Conservation (phyloP, 208 protist genomes). For the Leishmania guyanensis region DNA sequence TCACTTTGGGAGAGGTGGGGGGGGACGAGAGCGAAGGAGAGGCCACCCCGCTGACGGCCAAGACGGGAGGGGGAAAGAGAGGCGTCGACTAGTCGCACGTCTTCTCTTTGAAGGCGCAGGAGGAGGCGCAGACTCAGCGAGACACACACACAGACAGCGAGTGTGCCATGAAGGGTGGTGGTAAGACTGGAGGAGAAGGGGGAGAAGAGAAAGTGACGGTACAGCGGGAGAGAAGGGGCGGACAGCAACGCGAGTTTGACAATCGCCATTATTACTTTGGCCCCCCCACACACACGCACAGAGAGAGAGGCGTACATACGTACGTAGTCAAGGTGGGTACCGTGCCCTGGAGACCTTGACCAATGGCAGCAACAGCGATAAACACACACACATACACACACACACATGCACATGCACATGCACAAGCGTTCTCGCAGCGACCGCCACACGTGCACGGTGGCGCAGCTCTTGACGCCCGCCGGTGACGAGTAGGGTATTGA, state of each 20-base stretch:
- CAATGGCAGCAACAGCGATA: not conserved
- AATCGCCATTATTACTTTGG: not conserved
- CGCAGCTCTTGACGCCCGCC: too few relatives aligned
- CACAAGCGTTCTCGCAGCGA: not conserved
- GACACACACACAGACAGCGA: not conserved
- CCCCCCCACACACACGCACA: not conserved
- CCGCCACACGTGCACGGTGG: too few relatives aligned
- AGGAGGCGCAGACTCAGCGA: not conserved
- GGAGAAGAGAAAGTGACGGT: not conserved
- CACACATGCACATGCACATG: not conserved
- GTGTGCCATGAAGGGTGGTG: not conserved
- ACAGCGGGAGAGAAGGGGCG: not conserved
- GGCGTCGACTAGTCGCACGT: not conserved
- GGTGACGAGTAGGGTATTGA: too few relatives aligned
- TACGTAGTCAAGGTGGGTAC: not conserved
- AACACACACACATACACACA: not conserved
- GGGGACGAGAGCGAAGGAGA: not conserved
- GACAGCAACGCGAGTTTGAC: not conserved
- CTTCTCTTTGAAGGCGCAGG: not conserved
- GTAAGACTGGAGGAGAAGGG: not conserved
- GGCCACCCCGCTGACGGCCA: not conserved
- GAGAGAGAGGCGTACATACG: not conserved
- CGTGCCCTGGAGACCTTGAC: not conserved
- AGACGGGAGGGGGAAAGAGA: not conserved
- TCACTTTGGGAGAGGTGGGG: not conserved